Base-by-base conservation (phyloP, 768 basidiomycete species). In the Suillus spraguei region DNA sequence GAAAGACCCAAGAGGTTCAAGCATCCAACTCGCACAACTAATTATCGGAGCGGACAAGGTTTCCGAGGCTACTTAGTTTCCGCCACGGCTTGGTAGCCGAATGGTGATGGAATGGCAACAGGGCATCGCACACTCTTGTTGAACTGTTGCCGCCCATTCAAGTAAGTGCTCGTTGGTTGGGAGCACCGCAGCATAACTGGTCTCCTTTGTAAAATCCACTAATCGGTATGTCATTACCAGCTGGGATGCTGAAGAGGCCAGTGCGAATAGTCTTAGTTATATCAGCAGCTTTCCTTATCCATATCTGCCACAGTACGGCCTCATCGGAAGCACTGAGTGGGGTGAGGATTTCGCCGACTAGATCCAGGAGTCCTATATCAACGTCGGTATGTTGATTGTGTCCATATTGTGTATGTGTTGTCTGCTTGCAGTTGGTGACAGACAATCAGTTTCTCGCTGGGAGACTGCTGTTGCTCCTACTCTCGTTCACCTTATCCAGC, bases 281-380 rank as follows among this genome's bases (percentile, higher is more conserved):
- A 20, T 41, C 14, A 24, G 55, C 7, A 58, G 20, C 33, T 17
- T 50, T 32, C 50, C 64, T 60, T 38, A 60, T n/a, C 28, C 32
- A 55, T 64, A 49, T 64, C 47, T 20, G 20, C 9, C 22, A 5
- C 60, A 83, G 82, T 83, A 85, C 60, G 92, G 91, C 32, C 81
- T 94, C 47, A 72, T 93, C 42, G 96, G 96, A 33, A 91, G 89
- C 69, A 96, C 93, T 4, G 97, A 98, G 75, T 97, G 90, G 85
- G 94, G 88, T 3, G 97, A 98, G 74, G 97, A 98, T 72, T 98
- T 97, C 70, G 71, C 86, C 0, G 81, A 85, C 17, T 97, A 90
- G 87, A 86, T 98, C 44, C 81, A 84, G 46, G 80, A 89, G 39
- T 84, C 92, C 17, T 99, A 98, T 71, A 77, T 97, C 63, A 97